A percentile compares a stretch with the other conserved stretches of the same genome.
Conservation (phyloP, 164 flowering plant species). For the Malania oleifera region DNA sequence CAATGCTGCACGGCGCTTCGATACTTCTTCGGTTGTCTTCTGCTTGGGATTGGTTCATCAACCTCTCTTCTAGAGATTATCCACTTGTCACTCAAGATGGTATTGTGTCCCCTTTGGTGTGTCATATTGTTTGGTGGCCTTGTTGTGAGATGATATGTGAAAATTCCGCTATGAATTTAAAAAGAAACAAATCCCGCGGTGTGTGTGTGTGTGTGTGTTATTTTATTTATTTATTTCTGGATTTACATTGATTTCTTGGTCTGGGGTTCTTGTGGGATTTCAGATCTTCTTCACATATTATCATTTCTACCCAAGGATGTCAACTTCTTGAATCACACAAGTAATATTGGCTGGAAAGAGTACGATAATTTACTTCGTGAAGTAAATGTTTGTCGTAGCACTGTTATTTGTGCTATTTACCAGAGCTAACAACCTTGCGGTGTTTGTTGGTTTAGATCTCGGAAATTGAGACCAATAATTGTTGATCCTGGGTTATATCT, state of each 20-base stretch:
- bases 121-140: neutral
- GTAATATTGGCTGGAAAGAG: conserved; percentile 92
- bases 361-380: conserved; percentile 24
- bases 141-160: conserved; percentile 11
- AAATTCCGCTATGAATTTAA: too few species aligned
- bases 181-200: too few species aligned
- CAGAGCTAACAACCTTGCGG: neutral
- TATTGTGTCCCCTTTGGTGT: conserved; percentile 15
- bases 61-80: conserved; percentile 63
- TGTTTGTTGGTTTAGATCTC: conserved; percentile 38
- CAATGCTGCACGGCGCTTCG: conserved; percentile 77
- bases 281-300: conserved; percentile 90
- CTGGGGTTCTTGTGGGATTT: conserved; percentile 15
- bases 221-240: conserved; percentile 2
- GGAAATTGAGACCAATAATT: conserved; percentile 59
- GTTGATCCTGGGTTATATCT: conserved; percentile 91
- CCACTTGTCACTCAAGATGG: conserved; percentile 97
- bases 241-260: conserved; percentile 5
- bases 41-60: conserved; percentile 91
- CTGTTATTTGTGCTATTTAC: neutral
- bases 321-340: conserved; percentile 81
- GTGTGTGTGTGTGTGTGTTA: too few species aligned
- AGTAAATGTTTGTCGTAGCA: neutral
- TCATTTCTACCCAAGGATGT: conserved; percentile 76
- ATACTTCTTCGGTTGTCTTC: conserved; percentile 43